Conservation (phyloP, 495 filamentous ascomycete genomes). For the Xylaria castorea region DNA sequence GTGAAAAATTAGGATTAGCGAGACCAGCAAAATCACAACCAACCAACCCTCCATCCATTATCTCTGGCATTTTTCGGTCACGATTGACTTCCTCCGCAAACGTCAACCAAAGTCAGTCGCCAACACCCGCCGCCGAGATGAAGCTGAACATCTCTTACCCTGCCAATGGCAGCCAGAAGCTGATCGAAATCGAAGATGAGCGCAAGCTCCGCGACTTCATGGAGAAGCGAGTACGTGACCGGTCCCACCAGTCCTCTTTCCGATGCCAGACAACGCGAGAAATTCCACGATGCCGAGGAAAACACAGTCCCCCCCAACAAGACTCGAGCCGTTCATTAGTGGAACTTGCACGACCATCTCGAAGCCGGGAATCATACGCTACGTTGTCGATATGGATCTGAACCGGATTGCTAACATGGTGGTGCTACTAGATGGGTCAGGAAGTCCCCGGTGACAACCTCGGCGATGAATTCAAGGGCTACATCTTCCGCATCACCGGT, state of each 20-base stretch:
- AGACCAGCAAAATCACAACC: constrained; percentile 39
- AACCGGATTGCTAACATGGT: constrained; percentile 39
- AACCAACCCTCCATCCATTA: constrained; percentile 35
- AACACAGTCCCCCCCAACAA: not conserved
- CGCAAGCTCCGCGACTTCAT: constrained; percentile 70
- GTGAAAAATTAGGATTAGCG: constrained; percentile 43
- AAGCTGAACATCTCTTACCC: constrained; percentile 99
- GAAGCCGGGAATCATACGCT: not conserved
- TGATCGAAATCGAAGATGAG: constrained; percentile 98
- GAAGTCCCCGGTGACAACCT: constrained; percentile 94
- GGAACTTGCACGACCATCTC: not conserved
- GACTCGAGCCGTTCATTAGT: not conserved
- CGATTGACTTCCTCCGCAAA: constrained; percentile 41
- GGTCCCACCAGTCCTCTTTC: constrained; percentile 14
- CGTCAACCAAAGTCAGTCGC: constrained; percentile 36
- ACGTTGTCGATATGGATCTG: not conserved
- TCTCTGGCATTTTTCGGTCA: constrained; percentile 26
- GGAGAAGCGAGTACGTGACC: constrained; percentile 54
- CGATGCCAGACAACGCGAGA: constrained; percentile 14
- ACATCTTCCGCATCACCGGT: constrained; percentile 97
- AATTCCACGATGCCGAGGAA: constrained; percentile 16
- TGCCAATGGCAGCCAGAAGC: constrained; percentile 98
- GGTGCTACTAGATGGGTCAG: constrained; percentile 77
- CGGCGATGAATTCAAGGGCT: constrained; percentile 98
- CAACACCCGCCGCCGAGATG: constrained; percentile 61